These are phyloP conservation scores for Populus alba DNA, from an alignment of 345 rosid genomes.

Conservation along the genomic window DNA sequence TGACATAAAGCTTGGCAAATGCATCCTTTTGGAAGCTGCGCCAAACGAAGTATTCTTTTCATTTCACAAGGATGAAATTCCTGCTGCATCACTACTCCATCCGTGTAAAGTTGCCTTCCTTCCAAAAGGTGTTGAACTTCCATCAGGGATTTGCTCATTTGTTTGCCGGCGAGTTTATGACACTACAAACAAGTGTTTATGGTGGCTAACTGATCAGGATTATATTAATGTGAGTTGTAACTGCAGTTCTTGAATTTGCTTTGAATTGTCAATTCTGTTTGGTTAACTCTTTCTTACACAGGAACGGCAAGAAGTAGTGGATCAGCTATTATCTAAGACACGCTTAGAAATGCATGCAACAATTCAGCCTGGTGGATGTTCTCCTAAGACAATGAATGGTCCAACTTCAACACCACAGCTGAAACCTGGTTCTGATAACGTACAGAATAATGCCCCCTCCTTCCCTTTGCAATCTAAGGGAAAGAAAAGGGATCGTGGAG, in stretches of 20 bases:
- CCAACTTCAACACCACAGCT: slow-evolving; percentile 67
- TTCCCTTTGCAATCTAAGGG: slow-evolving; percentile 71
- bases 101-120: slow-evolving; percentile 98
- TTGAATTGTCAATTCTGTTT: not conserved
- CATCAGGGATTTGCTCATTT: slow-evolving; percentile 70
- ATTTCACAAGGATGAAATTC: slow-evolving; percentile 88
- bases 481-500: slow-evolving; percentile 86
- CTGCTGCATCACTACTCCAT: slow-evolving; percentile 87
- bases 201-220: slow-evolving; percentile 97
- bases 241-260: not conserved
- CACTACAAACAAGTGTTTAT: slow-evolving; percentile 58
- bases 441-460: slow-evolving; percentile 54
- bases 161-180: slow-evolving; percentile 91
- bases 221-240: slow-evolving; percentile 68
- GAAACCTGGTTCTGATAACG: slow-evolving; percentile 63
- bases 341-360: slow-evolving; percentile 75
- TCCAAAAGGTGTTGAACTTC: slow-evolving; percentile 72
- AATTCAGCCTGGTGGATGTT: slow-evolving; percentile 71
- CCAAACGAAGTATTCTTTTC: slow-evolving; percentile 95
- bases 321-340: slow-evolving; percentile 61
- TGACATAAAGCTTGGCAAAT: slow-evolving; percentile 83
- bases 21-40: slow-evolving; percentile 73
- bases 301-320: slow-evolving; percentile 79
- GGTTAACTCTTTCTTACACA: slow-evolving; percentile 14
- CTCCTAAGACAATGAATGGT: slow-evolving; percentile 73